Percentiles rank a stretch among this genome's conserved stretches.
These are phyloP conservation scores for Schizochytrium sp. DNA, from an alignment of 108 stramenopile genomes.

Conservation along the genomic window DNA sequence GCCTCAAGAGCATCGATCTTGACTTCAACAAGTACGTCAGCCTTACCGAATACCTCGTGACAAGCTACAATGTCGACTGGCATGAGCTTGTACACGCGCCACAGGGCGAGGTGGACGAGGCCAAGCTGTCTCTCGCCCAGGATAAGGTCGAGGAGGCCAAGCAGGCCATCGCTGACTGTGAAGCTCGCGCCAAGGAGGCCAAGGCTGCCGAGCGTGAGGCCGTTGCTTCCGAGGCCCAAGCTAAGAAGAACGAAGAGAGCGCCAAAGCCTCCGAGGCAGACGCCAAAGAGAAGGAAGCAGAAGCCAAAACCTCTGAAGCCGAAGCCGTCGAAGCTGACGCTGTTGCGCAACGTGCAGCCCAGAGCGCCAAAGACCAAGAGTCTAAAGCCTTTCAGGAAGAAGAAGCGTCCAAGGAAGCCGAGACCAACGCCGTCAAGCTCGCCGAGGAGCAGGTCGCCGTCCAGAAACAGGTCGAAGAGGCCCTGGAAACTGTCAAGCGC, in stretches of 20 bases:
- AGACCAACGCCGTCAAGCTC: neutral
- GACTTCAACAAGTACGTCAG: neutral
- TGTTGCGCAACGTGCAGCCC: neutral
- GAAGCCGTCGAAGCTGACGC: neutral
- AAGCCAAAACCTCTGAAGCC: neutral
- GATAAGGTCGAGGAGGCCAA: conserved; percentile 4
- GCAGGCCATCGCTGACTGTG: neutral
- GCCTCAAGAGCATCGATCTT: neutral
- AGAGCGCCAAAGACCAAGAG: neutral
- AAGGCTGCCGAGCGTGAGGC: neutral
- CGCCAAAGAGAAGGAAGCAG: neutral
- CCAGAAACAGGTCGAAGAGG: conserved; percentile 11
- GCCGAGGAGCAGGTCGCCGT: conserved; percentile 15
- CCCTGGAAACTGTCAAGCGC: neutral
- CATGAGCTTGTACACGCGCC: neutral
- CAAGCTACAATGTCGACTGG: neutral
- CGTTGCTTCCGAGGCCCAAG: neutral
- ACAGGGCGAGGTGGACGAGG: neutral
- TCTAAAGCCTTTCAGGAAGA: neutral
- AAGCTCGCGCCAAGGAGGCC: neutral
- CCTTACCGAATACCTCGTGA: neutral
- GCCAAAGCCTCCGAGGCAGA: neutral
- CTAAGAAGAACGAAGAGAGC: neutral
- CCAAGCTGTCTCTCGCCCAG: neutral
- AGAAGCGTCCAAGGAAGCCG: neutral